Conservation (phyloP, 2,329 filamentous ascomycete genomes). For the Byssothecium circinans region DNA sequence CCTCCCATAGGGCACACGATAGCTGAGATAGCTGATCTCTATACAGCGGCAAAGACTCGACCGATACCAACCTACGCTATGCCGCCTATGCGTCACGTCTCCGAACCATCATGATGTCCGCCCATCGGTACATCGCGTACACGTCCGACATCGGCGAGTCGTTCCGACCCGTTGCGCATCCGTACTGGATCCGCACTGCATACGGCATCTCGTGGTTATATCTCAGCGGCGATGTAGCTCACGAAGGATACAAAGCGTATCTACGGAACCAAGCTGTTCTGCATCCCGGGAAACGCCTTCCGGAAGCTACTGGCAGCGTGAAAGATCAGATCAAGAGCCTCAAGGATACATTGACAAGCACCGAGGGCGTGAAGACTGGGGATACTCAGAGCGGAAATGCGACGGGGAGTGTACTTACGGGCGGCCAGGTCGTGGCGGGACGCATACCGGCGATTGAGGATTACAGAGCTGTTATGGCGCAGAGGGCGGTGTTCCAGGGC, state of each 20-base stretch:
- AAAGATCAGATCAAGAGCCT: constrained; percentile 25
- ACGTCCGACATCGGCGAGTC: constrained; percentile 96
- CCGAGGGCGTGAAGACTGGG: constrained; percentile 25
- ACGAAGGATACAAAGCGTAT: constrained; percentile 96
- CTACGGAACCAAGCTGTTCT: constrained; percentile 77
- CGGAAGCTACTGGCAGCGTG: constrained; percentile 36
- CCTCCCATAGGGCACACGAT: neutral
- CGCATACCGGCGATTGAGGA: constrained; percentile 77
- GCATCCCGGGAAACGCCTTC: constrained; percentile 60
- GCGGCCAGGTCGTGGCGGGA: constrained; percentile 36
- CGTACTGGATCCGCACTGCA: constrained; percentile 74
- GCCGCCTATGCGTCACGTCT: constrained; percentile 86
- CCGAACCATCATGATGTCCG: constrained; percentile 83
- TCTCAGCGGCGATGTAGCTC: constrained; percentile 81
- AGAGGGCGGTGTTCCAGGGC: constrained; percentile 87
- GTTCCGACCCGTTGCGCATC: constrained; percentile 90
- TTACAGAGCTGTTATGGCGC: constrained; percentile 85
- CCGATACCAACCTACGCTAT: constrained; percentile 83
- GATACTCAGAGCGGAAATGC: neutral
- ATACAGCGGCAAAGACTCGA: constrained; percentile 72
- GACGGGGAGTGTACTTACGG: constrained; percentile 21
- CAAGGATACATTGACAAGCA: constrained; percentile 24
- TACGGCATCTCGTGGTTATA: constrained; percentile 95
- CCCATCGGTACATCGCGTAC: constrained; percentile 95
- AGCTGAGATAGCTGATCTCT: neutral